phyloP scores from a whole-genome alignment of 345 rosid genomes.

The Syzygium jambos region DNA sequence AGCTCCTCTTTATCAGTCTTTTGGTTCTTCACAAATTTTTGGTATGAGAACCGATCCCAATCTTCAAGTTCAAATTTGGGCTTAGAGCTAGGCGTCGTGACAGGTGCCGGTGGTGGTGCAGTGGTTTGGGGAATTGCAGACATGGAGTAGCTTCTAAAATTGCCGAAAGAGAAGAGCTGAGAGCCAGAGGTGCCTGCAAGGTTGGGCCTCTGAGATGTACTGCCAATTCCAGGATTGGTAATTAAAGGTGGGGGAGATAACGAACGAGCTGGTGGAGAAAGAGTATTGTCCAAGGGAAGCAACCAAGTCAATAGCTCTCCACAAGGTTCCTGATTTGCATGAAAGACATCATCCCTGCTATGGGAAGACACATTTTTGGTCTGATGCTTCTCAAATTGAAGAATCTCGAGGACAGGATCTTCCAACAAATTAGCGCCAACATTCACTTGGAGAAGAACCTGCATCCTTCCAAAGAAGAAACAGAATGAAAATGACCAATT shows the following conservation, averaged over 20 bases:
- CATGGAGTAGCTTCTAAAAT: conserved; percentile 97
- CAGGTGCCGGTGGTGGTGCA: conserved; percentile 42
- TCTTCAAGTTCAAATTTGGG: conserved; percentile 73
- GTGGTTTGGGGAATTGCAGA: conserved; percentile 84
- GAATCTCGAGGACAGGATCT: conserved; percentile 90
- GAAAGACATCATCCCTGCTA: conserved; percentile 22
- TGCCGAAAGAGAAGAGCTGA: conserved; percentile 76
- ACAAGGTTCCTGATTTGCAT: conserved; percentile 49
- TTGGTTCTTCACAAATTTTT: conserved; percentile 32
- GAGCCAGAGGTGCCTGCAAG: conserved; percentile 52
- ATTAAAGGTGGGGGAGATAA: conserved; percentile 46
- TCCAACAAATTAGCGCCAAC: conserved; percentile 56
- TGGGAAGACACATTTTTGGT: conserved; percentile 21
- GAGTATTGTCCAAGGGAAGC: conserved; percentile 79
- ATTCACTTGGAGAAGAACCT: conserved; percentile 87
- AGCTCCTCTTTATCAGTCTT: conserved; percentile 49
- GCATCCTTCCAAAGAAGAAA: conserved; percentile 92
- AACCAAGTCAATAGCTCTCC: conserved; percentile 84
- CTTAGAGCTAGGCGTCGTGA: conserved; percentile 63
- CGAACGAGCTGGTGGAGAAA: conserved; percentile 46
- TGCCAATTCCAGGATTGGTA: conserved; percentile 49
- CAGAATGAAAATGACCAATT: conserved; percentile 36
- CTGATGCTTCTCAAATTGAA: conserved; percentile 86
- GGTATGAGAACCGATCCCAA: conserved; percentile 57
- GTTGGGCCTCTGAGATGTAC: conserved; percentile 41